Evolutionary conservation across 164 flowering plant species (phyloP).

Genomic region (Magnolia sinica): DNA sequence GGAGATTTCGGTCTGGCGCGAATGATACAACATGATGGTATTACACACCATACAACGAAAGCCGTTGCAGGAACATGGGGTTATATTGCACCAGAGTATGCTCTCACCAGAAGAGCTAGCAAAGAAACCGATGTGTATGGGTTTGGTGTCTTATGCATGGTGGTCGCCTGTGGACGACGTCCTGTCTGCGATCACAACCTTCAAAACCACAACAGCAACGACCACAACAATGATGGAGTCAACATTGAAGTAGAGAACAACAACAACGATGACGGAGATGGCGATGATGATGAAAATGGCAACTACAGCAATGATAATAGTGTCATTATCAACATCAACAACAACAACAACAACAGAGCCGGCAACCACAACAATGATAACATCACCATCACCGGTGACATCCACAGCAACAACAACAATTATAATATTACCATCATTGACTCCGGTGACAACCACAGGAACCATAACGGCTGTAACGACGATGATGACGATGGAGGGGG

Average conservation of each 20-base stretch:
- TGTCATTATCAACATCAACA: no score
- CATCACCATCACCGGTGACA: no score
- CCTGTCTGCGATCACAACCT: neutral
- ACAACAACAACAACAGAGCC: no score
- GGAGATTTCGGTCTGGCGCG: constrained; percentile 37
- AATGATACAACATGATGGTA: constrained; percentile 13
- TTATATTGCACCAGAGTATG: constrained; percentile 12
- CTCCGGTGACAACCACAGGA: no score
- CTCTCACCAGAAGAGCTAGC: constrained; percentile 4
- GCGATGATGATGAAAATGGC: no score
- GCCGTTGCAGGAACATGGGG: constrained; percentile 40
- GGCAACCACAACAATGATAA: no score
- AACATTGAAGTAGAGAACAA: no score
- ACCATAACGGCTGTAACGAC: neutral
- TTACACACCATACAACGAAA: constrained; percentile 28
- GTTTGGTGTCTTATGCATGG: constrained; percentile 20
- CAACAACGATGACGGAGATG: no score
- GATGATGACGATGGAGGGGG: no score
- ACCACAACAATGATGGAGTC: neutral
- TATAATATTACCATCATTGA: no score
- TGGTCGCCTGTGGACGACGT: constrained; percentile 36
- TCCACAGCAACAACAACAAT: neutral
- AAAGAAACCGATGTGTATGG: constrained; percentile 12
- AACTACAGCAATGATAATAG: no score
- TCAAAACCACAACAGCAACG: neutral